Conservation (phyloP, 2,329 filamentous ascomycete species). For the Penicillium sp. region DNA sequence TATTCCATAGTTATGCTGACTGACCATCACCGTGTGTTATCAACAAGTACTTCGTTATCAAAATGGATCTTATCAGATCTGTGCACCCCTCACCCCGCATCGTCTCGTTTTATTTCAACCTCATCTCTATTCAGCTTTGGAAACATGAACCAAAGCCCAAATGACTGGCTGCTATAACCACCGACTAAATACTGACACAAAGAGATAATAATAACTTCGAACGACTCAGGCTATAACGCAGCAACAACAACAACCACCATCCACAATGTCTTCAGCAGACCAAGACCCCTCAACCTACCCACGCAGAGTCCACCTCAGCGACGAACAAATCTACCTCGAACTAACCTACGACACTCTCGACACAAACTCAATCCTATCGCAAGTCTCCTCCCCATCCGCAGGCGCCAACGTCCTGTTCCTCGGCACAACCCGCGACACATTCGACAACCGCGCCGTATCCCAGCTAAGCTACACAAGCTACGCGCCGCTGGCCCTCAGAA, state of each 20-base stretch:
- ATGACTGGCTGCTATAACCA: too few species aligned
- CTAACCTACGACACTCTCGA: constrained; percentile 41
- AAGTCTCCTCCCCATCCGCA: constrained; percentile 38
- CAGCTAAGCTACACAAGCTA: constrained; percentile 45
- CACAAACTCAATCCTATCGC: constrained; percentile 28
- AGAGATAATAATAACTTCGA: neutral
- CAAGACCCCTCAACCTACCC: constrained; percentile 40
- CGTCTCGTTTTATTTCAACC: neutral
- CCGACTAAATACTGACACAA: neutral
- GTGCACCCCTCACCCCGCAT: constrained; percentile 6
- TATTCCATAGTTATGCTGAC: too few species aligned
- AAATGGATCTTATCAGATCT: constrained; percentile 2
- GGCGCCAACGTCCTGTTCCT: constrained; percentile 46
- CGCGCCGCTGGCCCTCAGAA: constrained; percentile 39
- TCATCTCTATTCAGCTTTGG: neutral
- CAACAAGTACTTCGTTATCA: neutral
- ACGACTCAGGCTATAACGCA: neutral
- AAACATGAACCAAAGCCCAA: neutral
- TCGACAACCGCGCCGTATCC: constrained; percentile 37
- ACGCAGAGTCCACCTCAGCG: constrained; percentile 27
- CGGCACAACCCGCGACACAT: constrained; percentile 44
- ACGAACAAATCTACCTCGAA: constrained; percentile 38
- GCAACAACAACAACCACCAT: neutral
- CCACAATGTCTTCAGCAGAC: constrained; percentile 17
- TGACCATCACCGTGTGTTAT: neutral